phyloP scores from a whole-genome alignment of 192 early-diverging fungal species.

The Haplosporangium gracile region DNA sequence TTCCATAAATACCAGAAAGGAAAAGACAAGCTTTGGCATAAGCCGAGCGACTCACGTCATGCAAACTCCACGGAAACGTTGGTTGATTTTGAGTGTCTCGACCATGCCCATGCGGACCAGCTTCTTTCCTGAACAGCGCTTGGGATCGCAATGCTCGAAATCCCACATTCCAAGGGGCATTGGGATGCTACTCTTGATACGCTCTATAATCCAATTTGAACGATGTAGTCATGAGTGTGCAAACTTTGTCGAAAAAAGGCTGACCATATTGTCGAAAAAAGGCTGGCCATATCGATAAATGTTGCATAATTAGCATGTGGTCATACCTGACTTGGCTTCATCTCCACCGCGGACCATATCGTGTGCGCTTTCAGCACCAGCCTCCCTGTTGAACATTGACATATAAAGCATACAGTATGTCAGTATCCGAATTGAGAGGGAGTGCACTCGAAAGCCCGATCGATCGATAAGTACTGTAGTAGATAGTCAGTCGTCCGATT shows the following conservation, averaged over 20 bases:
- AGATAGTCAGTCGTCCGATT: not conserved
- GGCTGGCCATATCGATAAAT: not conserved
- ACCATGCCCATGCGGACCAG: conserved; percentile 86
- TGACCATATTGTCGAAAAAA: not conserved
- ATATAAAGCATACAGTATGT: too few species aligned
- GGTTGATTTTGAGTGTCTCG: conserved; percentile 83
- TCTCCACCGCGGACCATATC: conserved; percentile 41
- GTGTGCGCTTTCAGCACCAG: conserved; percentile 43
- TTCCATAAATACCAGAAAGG: too few species aligned
- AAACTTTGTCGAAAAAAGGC: not conserved
- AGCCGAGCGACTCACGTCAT: conserved; percentile 63
- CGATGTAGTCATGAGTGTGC: not conserved
- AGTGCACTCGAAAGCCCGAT: not conserved
- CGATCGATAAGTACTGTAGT: not conserved
- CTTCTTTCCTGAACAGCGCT: conserved; percentile 95
- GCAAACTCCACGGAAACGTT: conserved; percentile 92
- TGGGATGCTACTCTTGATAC: conserved; percentile 60
- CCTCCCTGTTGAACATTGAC: conserved; percentile 19
- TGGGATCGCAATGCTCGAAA: conserved; percentile 99
- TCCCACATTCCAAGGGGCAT: conserved; percentile 91
- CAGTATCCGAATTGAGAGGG: not conserved
- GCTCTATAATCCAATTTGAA: conserved; percentile 7
- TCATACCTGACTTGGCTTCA: conserved; percentile 12
- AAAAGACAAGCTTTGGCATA: not conserved
- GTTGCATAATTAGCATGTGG: not conserved